A percentile compares a stretch with the other conserved stretches of the same genome.
These are phyloP conservation scores for Fusarium lateritium DNA, from an alignment of 2,329 filamentous ascomycete genomes.

Conservation along the genomic window DNA sequence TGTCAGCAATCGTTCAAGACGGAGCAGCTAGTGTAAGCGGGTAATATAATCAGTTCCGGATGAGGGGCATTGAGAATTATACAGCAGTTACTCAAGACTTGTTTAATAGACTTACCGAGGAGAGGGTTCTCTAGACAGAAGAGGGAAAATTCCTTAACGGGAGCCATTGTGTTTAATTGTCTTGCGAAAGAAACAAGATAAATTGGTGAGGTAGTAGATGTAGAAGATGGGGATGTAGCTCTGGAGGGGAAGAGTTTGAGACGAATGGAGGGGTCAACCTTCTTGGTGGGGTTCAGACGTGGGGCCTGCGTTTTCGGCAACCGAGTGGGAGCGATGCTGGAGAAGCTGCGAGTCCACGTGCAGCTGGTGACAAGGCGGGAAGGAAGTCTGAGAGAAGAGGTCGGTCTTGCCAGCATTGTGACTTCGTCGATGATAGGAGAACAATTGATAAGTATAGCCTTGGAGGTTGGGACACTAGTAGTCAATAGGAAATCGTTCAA, in stretches of 20 bases:
- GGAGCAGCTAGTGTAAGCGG: slow-evolving; percentile 25
- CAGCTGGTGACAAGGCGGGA: slow-evolving; percentile 26
- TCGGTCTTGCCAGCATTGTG: slow-evolving; percentile 32
- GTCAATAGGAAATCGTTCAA: neutral
- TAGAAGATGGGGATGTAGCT: slow-evolving; percentile 30
- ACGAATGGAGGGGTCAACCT: slow-evolving; percentile 47
- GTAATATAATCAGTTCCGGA: slow-evolving; percentile 2
- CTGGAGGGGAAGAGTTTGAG: slow-evolving; percentile 50
- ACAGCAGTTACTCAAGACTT: neutral
- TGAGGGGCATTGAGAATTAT: slow-evolving; percentile 4
- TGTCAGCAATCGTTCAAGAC: slow-evolving; percentile 37
- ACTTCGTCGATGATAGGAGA: neutral
- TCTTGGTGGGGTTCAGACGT: slow-evolving; percentile 44
- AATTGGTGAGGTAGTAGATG: slow-evolving; percentile 15
- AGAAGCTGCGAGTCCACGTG: slow-evolving; percentile 47
- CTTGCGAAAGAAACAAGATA: slow-evolving; percentile 26
- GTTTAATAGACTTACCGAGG: slow-evolving; percentile 73
- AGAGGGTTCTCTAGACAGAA: slow-evolving; percentile 98
- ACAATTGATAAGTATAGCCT: neutral
- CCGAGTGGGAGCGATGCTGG: slow-evolving; percentile 44
- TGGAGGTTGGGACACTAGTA: neutral
- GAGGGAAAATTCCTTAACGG: slow-evolving; percentile 85
- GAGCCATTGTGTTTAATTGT: slow-evolving; percentile 72
- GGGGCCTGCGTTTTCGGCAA: slow-evolving; percentile 44
- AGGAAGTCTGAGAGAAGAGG: slow-evolving; percentile 21